phyloP scores from a whole-genome alignment of 805 yeast genomes.

The Danielozyma ontarioensis region DNA sequence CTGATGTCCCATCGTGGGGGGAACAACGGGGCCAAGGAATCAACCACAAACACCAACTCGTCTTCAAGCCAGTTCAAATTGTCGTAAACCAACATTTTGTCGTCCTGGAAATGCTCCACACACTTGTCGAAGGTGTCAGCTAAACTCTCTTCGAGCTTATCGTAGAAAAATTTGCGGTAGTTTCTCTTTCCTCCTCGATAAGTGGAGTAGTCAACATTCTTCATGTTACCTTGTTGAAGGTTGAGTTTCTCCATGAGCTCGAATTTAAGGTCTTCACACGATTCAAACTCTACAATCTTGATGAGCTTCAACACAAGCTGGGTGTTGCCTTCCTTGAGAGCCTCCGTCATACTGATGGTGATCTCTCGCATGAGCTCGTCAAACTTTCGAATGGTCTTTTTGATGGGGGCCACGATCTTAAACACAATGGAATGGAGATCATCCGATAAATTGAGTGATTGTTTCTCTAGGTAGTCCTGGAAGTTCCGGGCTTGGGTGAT shows the following conservation, averaged over 20 bases:
- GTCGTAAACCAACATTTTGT: constrained; percentile 56
- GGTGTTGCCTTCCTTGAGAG: constrained; percentile 61
- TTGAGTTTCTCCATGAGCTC: constrained; percentile 26
- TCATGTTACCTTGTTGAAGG: constrained; percentile 13
- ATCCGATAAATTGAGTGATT: constrained; percentile 44
- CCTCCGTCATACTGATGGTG: constrained; percentile 67
- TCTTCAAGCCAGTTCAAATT: constrained; percentile 80
- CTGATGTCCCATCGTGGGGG: constrained; percentile 76
- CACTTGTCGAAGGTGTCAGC: constrained; percentile 65
- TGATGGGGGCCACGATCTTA: constrained; percentile 47
- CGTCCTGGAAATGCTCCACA: constrained; percentile 45
- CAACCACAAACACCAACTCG: constrained; percentile 64
- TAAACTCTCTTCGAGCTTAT: constrained; percentile 55
- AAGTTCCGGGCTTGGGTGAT: constrained; percentile 72
- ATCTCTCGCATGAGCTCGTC: constrained; percentile 59
- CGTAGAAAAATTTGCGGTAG: constrained; percentile 57
- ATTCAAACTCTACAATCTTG: constrained; percentile 77
- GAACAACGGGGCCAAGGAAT: constrained; percentile 52
- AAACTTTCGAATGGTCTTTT: constrained; percentile 48
- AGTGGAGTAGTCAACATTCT: constrained; percentile 21
- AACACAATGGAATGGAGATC: constrained; percentile 67
- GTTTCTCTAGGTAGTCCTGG: constrained; percentile 63
- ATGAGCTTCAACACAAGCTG: constrained; percentile 67
- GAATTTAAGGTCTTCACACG: constrained; percentile 63
- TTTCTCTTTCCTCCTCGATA: constrained; percentile 43